phyloP scores from a whole-genome alignment of 495 filamentous ascomycete species.

The Penicillium argentinense region DNA sequence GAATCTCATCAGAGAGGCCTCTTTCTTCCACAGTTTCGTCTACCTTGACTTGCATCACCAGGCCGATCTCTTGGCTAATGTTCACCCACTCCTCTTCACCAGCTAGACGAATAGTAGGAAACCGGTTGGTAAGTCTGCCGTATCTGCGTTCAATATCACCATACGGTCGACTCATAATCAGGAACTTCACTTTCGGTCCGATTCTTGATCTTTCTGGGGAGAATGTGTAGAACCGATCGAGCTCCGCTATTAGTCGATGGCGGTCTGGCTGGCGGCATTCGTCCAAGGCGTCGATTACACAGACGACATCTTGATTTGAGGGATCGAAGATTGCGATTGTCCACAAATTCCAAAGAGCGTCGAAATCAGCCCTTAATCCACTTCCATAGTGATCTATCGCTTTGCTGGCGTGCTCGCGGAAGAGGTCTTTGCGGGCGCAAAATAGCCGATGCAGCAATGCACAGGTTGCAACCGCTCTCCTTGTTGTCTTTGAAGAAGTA shows the following conservation, averaged over 20 bases:
- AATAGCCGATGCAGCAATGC: neutral
- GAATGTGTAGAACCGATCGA: neutral
- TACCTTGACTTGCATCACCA: slow-evolving; percentile 1
- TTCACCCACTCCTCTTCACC: neutral
- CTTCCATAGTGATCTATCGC: neutral
- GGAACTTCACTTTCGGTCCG: neutral
- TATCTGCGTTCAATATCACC: slow-evolving; percentile 1
- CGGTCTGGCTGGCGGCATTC: slow-evolving; percentile 1
- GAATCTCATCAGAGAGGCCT: too few species aligned
- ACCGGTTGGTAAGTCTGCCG: neutral
- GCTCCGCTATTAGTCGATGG: neutral
- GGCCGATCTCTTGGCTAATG: neutral
- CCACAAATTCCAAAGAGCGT: neutral
- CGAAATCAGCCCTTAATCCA: neutral
- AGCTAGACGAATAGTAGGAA: neutral
- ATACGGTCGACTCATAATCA: slow-evolving; percentile 1
- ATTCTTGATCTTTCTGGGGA: neutral
- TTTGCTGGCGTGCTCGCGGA: neutral
- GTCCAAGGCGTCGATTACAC: slow-evolving; percentile 1
- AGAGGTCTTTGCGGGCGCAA: neutral
- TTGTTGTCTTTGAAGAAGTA: slow-evolving; percentile 7
- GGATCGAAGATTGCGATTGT: neutral
- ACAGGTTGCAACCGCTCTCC: neutral
- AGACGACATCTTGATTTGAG: neutral
- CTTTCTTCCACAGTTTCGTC: too few species aligned